These are phyloP conservation scores for Talaromyces proteolyticus DNA, from an alignment of 495 filamentous ascomycete genomes.

Conservation along the genomic window DNA sequence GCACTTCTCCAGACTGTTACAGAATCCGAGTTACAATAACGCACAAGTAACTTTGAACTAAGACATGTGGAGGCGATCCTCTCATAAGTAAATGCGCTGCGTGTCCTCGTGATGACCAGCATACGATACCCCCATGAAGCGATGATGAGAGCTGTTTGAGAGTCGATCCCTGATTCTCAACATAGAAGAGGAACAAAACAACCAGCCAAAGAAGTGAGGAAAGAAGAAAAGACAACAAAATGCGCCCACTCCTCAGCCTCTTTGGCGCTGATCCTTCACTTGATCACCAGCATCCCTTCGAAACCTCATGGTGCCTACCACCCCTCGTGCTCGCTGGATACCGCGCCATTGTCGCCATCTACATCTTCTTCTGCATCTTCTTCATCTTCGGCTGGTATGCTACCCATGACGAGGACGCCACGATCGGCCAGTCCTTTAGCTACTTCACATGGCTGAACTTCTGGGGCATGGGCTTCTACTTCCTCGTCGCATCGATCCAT, in stretches of 20 bases:
- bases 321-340: constrained; percentile 52
- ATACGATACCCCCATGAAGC: no score
- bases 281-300: constrained; percentile 59
- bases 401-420: constrained; percentile 31
- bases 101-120: no score
- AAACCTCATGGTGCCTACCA: constrained; percentile 72
- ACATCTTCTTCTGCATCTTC: constrained; percentile 55
- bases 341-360: constrained; percentile 40
- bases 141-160: no score
- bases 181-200: background rate
- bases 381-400: constrained; percentile 59
- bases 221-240: background rate
- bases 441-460: constrained; percentile 78
- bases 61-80: no score
- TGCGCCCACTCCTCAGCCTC: constrained; percentile 19
- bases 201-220: background rate
- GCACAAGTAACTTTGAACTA: no score
- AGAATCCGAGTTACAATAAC: no score
- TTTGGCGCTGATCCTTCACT: constrained; percentile 28
- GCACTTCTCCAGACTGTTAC: no score
- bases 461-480: constrained; percentile 80
- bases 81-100: no score
- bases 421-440: constrained; percentile 52
- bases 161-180: no score
- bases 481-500: constrained; percentile 56